These are phyloP conservation scores for Fraxinus americana DNA, from an alignment of 257 asterid genomes.

Conservation along the genomic window DNA sequence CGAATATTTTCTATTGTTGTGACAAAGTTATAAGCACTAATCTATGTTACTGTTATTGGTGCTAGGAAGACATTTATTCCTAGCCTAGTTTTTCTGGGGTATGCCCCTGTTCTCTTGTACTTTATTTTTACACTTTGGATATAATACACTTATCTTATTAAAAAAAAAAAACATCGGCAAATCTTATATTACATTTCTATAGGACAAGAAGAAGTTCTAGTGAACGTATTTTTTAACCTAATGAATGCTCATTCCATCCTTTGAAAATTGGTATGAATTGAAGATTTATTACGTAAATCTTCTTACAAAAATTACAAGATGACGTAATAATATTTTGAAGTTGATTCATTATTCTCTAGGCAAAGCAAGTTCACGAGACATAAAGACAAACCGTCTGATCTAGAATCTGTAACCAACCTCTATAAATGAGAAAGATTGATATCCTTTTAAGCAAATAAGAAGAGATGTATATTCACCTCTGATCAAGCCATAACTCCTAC, in stretches of 20 bases:
- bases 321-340: background rate
- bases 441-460: constrained; percentile 16
- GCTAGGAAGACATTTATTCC: too few relatives aligned
- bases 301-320: background rate
- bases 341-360: constrained; percentile 7
- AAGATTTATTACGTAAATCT: background rate
- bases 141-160: too few relatives aligned
- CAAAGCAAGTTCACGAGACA: constrained; percentile 1
- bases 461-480: constrained; percentile 53
- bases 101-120: too few relatives aligned
- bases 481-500: constrained; percentile 80
- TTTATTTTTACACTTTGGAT: too few relatives aligned
- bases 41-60: too few relatives aligned
- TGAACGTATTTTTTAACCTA: too few relatives aligned
- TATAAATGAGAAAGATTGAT: background rate
- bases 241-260: background rate
- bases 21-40: too few relatives aligned
- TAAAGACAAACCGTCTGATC: constrained; percentile 4
- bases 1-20: too few relatives aligned
- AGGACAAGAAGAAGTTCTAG: too few relatives aligned
- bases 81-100: too few relatives aligned
- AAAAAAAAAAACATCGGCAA: too few relatives aligned
- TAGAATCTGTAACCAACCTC: background rate
- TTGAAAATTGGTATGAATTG: background rate
- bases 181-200: too few relatives aligned